Conservation (phyloP, 164 flowering plant species). For the Taxillus chinensis region DNA sequence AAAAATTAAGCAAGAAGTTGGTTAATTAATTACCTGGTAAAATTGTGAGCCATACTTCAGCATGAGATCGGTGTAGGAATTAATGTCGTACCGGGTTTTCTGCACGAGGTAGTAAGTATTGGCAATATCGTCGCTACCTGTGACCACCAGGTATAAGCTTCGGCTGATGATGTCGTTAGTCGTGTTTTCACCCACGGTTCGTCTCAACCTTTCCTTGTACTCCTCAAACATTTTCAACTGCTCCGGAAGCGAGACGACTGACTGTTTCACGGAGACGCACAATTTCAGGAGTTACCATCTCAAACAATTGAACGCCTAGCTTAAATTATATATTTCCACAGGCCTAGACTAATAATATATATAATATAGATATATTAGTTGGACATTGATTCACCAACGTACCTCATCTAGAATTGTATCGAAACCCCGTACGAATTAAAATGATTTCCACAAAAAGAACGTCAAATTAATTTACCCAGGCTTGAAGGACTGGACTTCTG, state of each 20-base stretch:
- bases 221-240: slow-evolving; percentile 13
- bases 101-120: slow-evolving; percentile 17
- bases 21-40: slow-evolving; percentile 11
- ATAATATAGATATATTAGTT: too few species aligned
- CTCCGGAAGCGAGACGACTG: not conserved
- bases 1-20: too few species aligned
- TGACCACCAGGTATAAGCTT: slow-evolving; percentile 16
- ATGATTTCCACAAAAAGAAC: too few species aligned
- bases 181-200: slow-evolving; percentile 18
- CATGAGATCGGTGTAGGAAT: slow-evolving; percentile 22
- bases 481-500: too few species aligned
- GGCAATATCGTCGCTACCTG: slow-evolving; percentile 25
- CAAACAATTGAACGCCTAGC: too few species aligned
- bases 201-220: slow-evolving; percentile 17
- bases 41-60: slow-evolving; percentile 12
- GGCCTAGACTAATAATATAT: too few species aligned
- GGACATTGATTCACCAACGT: too few species aligned
- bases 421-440: too few species aligned
- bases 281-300: too few species aligned
- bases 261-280: not conserved
- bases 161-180: slow-evolving; percentile 11
- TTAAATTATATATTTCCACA: too few species aligned
- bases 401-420: too few species aligned
- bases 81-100: slow-evolving; percentile 8
- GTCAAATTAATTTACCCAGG: too few species aligned